A percentile compares a stretch with the other conserved stretches of the same genome.
Conservation (phyloP, 441 rosid species). For the Eutrema salsugineum region DNA sequence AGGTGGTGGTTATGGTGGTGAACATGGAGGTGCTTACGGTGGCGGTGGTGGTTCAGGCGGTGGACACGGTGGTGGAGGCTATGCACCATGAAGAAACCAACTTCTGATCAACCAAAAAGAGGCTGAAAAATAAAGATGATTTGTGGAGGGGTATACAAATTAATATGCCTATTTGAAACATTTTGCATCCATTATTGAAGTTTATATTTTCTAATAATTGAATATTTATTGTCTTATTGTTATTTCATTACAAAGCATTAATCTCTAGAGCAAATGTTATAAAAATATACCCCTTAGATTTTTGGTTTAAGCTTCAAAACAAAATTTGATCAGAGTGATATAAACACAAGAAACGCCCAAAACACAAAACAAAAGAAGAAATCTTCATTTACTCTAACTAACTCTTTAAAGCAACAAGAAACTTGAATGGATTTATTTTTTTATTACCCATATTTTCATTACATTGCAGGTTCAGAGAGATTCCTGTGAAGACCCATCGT, state of each 20-base stretch:
- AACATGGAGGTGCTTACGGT: constrained; percentile 31
- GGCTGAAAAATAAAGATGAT: constrained; percentile 12
- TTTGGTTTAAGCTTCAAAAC: constrained; percentile 2
- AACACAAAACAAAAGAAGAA: background rate
- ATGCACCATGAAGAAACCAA: constrained; percentile 29
- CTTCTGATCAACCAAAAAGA: background rate
- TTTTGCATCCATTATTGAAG: constrained; percentile 27
- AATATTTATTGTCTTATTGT: constrained; percentile 5
- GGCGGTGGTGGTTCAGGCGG: constrained; percentile 36
- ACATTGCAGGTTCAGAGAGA: background rate
- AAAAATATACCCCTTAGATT: background rate
- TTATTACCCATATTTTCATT: background rate
- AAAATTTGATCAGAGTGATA: constrained; percentile 13
- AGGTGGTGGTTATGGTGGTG: constrained; percentile 34
- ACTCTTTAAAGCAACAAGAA: background rate
- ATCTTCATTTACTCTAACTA: background rate
- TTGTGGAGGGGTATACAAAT: constrained; percentile 28
- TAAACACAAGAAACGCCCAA: constrained; percentile 3
- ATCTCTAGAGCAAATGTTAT: background rate
- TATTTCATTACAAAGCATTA: background rate
- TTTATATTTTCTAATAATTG: constrained; percentile 21
- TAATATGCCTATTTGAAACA: constrained; percentile 21
- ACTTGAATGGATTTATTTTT: background rate
- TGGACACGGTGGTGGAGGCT: constrained; percentile 35
- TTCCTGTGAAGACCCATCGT: background rate